Evolutionary conservation across 805 yeast species (phyloP).

Genomic region (Monosporozyma aquatica): DNA sequence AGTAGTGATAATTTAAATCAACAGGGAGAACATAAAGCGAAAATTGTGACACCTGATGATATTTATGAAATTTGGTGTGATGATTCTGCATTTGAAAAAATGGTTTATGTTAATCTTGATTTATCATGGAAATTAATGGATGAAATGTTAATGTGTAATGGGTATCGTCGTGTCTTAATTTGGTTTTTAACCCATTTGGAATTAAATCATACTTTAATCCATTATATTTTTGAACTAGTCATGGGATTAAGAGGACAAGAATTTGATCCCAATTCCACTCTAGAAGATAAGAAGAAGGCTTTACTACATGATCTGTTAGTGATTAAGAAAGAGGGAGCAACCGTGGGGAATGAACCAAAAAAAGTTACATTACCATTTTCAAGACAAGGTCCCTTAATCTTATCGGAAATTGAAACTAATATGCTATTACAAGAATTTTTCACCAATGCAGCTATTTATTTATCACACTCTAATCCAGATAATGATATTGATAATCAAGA

Average conservation of each 20-base stretch:
- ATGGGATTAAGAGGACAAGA: slow-evolving; percentile 46
- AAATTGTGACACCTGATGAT: slow-evolving; percentile 38
- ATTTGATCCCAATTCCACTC: slow-evolving; percentile 5
- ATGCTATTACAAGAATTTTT: slow-evolving; percentile 67
- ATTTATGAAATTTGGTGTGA: slow-evolving; percentile 41
- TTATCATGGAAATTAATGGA: slow-evolving; percentile 51
- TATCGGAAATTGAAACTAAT: slow-evolving; percentile 52
- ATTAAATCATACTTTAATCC: slow-evolving; percentile 45
- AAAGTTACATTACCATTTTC: slow-evolving; percentile 34
- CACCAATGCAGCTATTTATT: slow-evolving; percentile 41
- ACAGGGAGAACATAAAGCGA: not conserved
- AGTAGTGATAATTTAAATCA: not conserved
- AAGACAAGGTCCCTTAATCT: slow-evolving; percentile 44
- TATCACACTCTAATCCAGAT: slow-evolving; percentile 26
- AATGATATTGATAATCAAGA: slow-evolving; percentile 5
- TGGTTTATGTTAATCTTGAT: slow-evolving; percentile 43
- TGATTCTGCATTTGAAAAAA: slow-evolving; percentile 40
- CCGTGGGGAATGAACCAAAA: slow-evolving; percentile 6
- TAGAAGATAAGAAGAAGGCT: slow-evolving; percentile 6
- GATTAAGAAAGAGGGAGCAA: slow-evolving; percentile 2
- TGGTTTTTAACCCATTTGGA: slow-evolving; percentile 62
- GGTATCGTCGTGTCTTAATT: slow-evolving; percentile 52
- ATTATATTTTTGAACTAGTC: slow-evolving; percentile 54
- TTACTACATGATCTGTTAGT: slow-evolving; percentile 5
- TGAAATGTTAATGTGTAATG: slow-evolving; percentile 62